These are phyloP conservation scores for Uronychia binucleata DNA, from an alignment of 73 alveolate genomes.

Conservation along the genomic window DNA sequence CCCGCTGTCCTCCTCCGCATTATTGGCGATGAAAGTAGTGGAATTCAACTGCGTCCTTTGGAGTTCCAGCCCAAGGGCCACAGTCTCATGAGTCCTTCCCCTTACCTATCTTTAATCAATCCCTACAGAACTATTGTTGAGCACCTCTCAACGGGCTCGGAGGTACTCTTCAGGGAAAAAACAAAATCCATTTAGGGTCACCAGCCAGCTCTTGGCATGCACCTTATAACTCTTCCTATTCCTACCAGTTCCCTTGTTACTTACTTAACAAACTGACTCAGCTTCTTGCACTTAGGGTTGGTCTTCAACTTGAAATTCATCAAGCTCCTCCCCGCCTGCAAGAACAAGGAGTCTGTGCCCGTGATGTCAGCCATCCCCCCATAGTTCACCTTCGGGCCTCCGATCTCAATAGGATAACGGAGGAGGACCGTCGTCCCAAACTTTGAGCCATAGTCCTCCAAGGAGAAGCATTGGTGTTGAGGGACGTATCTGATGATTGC, in stretches of 20 bases:
- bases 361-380: neutral
- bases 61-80: neutral
- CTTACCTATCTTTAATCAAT: neutral
- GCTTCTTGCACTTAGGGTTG: neutral
- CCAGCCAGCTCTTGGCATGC: neutral
- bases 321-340: neutral
- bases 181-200: neutral
- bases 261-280: neutral
- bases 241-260: neutral
- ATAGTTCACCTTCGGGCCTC: neutral
- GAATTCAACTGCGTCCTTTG: neutral
- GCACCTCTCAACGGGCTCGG: neutral
- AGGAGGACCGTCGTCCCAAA: neutral
- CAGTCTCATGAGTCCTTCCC: neutral
- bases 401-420: neutral
- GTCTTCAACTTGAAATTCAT: neutral
- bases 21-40: neutral
- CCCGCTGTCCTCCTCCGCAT: neutral
- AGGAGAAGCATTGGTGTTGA: neutral
- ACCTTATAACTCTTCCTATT: neutral
- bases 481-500: slow-evolving; percentile 11
- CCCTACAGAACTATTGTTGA: neutral
- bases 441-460: neutral
- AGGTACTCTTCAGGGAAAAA: neutral
- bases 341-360: neutral